Percentiles rank a stretch among this genome's conserved stretches.
phyloP scores from a whole-genome alignment of 2,329 filamentous ascomycete species.

The Cercospora zeina region DNA sequence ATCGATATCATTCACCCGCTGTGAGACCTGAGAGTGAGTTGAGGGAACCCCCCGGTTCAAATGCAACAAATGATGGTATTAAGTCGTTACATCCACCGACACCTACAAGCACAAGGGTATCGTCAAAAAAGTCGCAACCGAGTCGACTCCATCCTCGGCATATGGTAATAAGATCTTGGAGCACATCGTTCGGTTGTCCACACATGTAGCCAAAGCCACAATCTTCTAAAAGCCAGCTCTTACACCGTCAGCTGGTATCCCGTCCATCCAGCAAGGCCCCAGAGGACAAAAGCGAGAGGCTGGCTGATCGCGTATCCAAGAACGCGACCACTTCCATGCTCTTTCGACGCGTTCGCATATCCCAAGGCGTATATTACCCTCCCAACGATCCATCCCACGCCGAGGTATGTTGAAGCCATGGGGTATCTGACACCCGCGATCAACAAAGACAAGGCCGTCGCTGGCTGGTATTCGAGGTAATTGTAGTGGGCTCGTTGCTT shows the following conservation, averaged over 20 bases:
- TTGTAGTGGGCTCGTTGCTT: conserved; percentile 58
- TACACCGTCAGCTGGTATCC: conserved; percentile 36
- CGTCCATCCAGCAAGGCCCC: conserved; percentile 36
- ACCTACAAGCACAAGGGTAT: conserved; percentile 16
- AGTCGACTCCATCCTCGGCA: neutral
- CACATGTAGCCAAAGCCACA: conserved; percentile 6
- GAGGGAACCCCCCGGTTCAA: neutral
- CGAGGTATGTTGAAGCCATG: conserved; percentile 48
- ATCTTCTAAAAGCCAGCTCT: conserved; percentile 8
- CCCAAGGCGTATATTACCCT: conserved; percentile 52
- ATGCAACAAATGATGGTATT: neutral
- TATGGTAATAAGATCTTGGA: conserved; percentile 7
- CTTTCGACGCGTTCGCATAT: conserved; percentile 45
- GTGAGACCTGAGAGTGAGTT: neutral
- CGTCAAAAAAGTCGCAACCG: conserved; percentile 6
- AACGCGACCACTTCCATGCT: conserved; percentile 47
- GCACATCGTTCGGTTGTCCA: neutral
- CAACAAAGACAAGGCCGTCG: conserved; percentile 54
- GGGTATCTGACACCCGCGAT: conserved; percentile 59
- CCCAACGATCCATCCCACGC: conserved; percentile 53
- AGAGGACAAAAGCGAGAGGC: conserved; percentile 33
- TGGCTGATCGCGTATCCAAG: conserved; percentile 31
- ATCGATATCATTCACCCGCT: neutral
- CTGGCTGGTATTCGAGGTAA: conserved; percentile 59
- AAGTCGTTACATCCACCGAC: conserved; percentile 5